Percentiles rank a stretch among this genome's conserved stretches.
Evolutionary conservation across 306 rosid genomes (phyloP).

Genomic region (Glycyrrhiza uralensis): DNA sequence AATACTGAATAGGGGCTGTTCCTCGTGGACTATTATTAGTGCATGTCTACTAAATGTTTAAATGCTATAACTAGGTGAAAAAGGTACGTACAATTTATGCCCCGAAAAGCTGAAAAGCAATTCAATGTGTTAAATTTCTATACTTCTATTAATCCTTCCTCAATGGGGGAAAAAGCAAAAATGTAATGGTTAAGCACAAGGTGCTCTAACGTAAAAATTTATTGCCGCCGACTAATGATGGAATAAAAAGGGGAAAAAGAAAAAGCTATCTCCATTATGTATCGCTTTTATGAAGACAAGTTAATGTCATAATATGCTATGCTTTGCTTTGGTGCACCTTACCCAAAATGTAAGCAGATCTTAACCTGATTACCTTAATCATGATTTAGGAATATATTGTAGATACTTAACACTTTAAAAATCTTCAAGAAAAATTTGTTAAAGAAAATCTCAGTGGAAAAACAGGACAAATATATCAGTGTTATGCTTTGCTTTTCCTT

Average conservation of each 20-base stretch:
- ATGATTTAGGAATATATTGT: background rate
- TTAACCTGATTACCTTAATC: slow-evolving; percentile 1
- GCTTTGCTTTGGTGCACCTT: background rate
- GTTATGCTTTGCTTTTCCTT: slow-evolving; percentile 38
- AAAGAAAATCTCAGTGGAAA: slow-evolving; percentile 23
- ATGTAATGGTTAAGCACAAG: background rate
- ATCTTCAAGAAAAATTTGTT: too few species aligned
- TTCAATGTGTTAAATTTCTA: background rate
- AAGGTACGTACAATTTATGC: background rate
- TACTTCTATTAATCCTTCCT: background rate
- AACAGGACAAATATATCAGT: slow-evolving; percentile 19
- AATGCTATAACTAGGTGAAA: background rate
- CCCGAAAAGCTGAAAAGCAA: background rate
- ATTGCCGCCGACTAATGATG: too few species aligned
- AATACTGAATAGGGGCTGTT: background rate
- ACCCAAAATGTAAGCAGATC: background rate
- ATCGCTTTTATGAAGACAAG: background rate
- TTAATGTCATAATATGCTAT: background rate
- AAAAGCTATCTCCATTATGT: background rate
- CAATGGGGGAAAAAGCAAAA: background rate
- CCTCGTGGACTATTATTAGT: background rate
- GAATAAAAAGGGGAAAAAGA: background rate
- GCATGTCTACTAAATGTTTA: too few species aligned
- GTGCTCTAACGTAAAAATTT: background rate
- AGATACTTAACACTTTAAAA: background rate